Conservation (phyloP, 331 rosid genomes). For the Telfairia occidentalis region DNA sequence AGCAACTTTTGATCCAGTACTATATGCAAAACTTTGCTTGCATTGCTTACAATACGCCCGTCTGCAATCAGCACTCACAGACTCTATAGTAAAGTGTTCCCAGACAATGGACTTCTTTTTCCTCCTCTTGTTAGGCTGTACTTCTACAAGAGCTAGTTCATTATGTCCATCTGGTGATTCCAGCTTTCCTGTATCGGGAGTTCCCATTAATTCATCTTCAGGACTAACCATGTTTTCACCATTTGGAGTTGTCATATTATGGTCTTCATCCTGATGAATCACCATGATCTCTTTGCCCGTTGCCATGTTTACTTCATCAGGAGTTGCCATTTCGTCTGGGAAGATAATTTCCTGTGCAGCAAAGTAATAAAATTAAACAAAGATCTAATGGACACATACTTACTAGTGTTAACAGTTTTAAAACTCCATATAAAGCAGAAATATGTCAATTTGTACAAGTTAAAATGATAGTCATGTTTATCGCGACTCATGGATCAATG, state of each 20-base stretch:
- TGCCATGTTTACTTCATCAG: constrained; percentile 32
- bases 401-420: background rate
- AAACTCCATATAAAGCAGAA: background rate
- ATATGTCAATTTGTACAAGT: background rate
- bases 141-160: constrained; percentile 46
- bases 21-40: constrained; percentile 90
- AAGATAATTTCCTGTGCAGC: constrained; percentile 15
- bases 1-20: constrained; percentile 95
- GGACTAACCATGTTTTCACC: constrained; percentile 10
- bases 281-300: constrained; percentile 22
- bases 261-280: constrained; percentile 18
- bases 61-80: constrained; percentile 68
- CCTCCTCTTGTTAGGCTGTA: constrained; percentile 77
- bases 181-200: constrained; percentile 17
- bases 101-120: constrained; percentile 83
- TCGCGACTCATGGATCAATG: background rate
- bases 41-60: constrained; percentile 92
- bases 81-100: constrained; percentile 92
- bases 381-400: background rate
- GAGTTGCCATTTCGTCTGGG: constrained; percentile 30
- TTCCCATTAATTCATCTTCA: constrained; percentile 12
- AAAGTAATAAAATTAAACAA: background rate
- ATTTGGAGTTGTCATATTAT: constrained; percentile 18
- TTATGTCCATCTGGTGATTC: constrained; percentile 34
- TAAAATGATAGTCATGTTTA: background rate